Base-by-base conservation (phyloP, 768 basidiomycete species). In the Ramaria rubella region DNA sequence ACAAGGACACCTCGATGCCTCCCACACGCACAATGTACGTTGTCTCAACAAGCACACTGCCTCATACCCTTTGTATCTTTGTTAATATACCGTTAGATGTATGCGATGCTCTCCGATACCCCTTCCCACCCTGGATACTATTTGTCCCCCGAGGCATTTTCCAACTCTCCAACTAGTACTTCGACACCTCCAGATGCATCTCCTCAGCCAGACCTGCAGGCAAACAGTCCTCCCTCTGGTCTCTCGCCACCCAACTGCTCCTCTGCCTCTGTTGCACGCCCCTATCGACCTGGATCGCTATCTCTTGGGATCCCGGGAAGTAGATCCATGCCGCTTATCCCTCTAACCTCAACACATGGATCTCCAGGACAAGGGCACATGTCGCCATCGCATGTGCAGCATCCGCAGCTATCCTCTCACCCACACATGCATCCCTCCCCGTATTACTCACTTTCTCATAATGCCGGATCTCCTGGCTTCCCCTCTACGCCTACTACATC, bases 351-450 rank as follows among this genome's bases (percentile, higher is more conserved):
- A 19, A 1, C 27, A 4, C 15, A 29, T 11, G 52, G 52, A 14
- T 56, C 55, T 19, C 23, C 46, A 19, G 55, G 27, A 6, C 49
- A 51, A 30, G 44, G 48, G 31, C 45, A 33, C 21, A 7, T 56
- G 29, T 56, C 55, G 31, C 55, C 43, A 19, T 44, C 42, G 4
- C 52, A 54, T 30, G 21, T 24, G 14, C 52, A 54, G 23, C 38
- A 29, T 15, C 24, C 52, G 33, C 55, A 30, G 19, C 45, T 56
- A 9, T 56, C 55, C 19, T 17, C 44, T 7, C 55, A 56, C 14
- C 55, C 55, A 6, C 55, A 56, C 27, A 56, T 56, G 55, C 55
- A 56, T 33, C 55, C 55, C 11, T 21, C 55, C 2, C 55, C 55
- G 29, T 56, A 56, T 34, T 56, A 56, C 30, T 31, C 49, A 31